Conservation (phyloP, 352 stramenopile genomes). For the Globisporangium recalcitrans region DNA sequence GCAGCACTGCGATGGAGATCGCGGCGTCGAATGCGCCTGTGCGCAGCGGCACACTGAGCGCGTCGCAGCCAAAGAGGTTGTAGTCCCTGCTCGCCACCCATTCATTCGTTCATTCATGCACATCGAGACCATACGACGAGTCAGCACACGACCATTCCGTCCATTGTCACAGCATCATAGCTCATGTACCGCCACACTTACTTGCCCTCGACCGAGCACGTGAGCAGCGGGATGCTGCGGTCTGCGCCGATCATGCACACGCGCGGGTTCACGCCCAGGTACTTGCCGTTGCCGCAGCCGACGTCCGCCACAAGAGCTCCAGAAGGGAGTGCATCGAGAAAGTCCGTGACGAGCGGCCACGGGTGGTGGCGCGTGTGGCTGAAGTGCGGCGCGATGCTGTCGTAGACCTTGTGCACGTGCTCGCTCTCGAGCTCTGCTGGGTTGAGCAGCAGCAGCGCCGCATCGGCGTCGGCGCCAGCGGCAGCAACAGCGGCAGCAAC, state of each 20-base stretch:
- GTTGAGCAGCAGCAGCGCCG: constrained; percentile 15
- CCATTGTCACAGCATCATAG: not conserved
- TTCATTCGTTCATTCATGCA: too few species aligned
- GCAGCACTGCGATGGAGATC: constrained; percentile 77
- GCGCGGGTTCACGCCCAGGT: constrained; percentile 52
- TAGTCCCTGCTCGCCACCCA: constrained; percentile 27
- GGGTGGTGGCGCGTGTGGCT: constrained; percentile 78
- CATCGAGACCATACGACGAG: not conserved
- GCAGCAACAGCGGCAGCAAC: not conserved
- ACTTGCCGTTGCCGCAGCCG: constrained; percentile 84
- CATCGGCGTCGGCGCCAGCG: too few species aligned
- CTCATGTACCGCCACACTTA: constrained; percentile 10
- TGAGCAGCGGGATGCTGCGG: constrained; percentile 72
- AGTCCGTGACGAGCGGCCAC: constrained; percentile 72
- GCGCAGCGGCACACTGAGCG: constrained; percentile 57
- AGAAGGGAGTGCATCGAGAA: constrained; percentile 36
- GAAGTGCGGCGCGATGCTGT: constrained; percentile 80
- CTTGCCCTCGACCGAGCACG: constrained; percentile 33
- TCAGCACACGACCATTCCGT: not conserved
- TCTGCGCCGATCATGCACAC: constrained; percentile 70
- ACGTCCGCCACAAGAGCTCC: constrained; percentile 70
- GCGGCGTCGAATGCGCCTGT: constrained; percentile 63
- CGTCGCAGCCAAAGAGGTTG: constrained; percentile 67
- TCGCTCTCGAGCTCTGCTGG: constrained; percentile 63
- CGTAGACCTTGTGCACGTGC: constrained; percentile 84